Evolutionary conservation across 2,329 filamentous ascomycete species (phyloP), one percentile per base, ranked within the genome.

Genomic region (Nothomitra cinnamomea): DNA sequence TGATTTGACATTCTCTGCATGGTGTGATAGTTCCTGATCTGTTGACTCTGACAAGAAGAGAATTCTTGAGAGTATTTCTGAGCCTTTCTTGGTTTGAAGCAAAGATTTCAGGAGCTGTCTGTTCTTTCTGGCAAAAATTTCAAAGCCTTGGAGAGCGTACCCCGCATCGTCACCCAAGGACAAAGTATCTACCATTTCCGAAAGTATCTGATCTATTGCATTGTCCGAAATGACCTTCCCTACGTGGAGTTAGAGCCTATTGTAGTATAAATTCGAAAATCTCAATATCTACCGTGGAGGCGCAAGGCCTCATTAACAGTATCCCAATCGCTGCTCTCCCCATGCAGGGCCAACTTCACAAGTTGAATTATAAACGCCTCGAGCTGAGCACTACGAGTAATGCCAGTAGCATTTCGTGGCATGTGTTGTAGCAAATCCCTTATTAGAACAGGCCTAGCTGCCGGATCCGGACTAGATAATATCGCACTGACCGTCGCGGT

Each of bases 41-140:
- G 69, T 61, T 22, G 75, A 76, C 56, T 80, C 75, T 5, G 73
- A 69, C 32, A 80, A 67, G 51, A 69, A 71, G 1, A 80, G 62
- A 10, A 81, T 63, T 47, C 69, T 71, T 35, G 72, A 72, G 2
- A 78, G 65, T 22, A 81, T 62, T 47, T 69, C 67, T 2, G 72
- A 71, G 8, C 76, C 76, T 58, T 71, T 59, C 13, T 63, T 52
- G 4, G 71, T 69, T 19, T 64, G 61, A 10, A 72, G 62, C 55
- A 74, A 76, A 1, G 62, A 61, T 53, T 66, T 66, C 10, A 75
- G 55, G 36, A 70, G 63, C 7, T 64, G 61, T 1, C 69, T 66
- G 52, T 66, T 68, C 21, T 67, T 63, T 43, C 65, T 65, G 36
- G 66, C 61, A 42, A 75, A 64, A 53, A 69, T 64, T 55, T 69